A percentile compares a stretch with the other conserved stretches of the same genome.
These are phyloP conservation scores for Exophiala bonariae DNA, from an alignment of 2,329 filamentous ascomycete species.

Conservation along the genomic window DNA sequence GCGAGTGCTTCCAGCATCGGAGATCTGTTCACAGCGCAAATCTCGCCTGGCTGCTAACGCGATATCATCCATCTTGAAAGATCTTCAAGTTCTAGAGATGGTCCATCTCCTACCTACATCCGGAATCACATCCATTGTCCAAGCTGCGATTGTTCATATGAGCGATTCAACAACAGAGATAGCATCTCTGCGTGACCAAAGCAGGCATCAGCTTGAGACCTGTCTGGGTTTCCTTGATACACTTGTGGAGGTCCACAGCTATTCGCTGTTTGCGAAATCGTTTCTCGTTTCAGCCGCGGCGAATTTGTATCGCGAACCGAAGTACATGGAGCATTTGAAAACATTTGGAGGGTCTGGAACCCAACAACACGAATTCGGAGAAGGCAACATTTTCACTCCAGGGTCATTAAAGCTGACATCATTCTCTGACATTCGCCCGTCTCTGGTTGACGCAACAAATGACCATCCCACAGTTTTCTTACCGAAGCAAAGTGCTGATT, in stretches of 20 bases:
- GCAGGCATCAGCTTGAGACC: conserved; percentile 3
- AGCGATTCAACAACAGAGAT: conserved; percentile 4
- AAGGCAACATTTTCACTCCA: no score
- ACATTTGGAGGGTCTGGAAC: no score
- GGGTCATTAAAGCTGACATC: no score
- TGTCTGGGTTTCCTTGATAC: conserved; percentile 5
- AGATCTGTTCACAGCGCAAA: conserved; percentile 10
- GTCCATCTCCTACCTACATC: conserved; percentile 10
- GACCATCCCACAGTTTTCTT: no score
- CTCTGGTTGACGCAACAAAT: no score
- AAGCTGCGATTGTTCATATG: conserved; percentile 6
- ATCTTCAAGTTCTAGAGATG: conserved; percentile 9
- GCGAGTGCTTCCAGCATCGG: conserved; percentile 1
- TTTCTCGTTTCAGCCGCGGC: conserved; percentile 6
- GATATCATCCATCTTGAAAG: conserved; percentile 3
- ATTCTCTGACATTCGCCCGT: no score
- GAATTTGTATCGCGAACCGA: conserved; percentile 4
- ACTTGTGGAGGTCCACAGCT: conserved; percentile 9
- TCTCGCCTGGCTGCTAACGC: conserved; percentile 9
- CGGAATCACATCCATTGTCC: conserved; percentile 6
- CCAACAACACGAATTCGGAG: no score
- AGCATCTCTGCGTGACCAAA: background rate
- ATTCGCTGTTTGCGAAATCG: conserved; percentile 5
- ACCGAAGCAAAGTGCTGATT: no score
- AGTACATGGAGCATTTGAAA: background rate